Evolutionary conservation across 176 grass and related monocot species (phyloP), one percentile per base, ranked within the genome.

Genomic region (Chrysopogon serrulatus): DNA sequence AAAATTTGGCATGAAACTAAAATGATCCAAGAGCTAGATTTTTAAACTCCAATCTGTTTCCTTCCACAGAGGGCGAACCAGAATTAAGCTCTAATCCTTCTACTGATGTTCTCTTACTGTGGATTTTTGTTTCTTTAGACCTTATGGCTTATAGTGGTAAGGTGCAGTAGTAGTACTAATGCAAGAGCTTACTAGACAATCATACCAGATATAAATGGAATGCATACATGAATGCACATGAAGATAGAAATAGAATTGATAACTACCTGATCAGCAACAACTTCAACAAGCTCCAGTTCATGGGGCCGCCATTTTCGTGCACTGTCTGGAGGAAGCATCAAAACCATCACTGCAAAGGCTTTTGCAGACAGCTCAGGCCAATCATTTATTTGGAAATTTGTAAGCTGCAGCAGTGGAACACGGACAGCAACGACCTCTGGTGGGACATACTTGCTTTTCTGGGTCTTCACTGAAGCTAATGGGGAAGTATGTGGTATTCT

Each of bases 271-370:
- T 94, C 94, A 79, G 94, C 90, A 53, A 97, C 90, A 3, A 97
- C 94, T 87, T 97, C 92, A 72, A 97, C 90, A 71, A 97, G 91
- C 83, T 97, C 94, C 45, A 88, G 61, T 76, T 97, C 94, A 85
- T 97, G 94, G 23, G 67, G 65, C 59, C 85, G 84, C 92, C 94
- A 97, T 86, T 94, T 88, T 83, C 94, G 91, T 73, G 90, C 89
- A 79, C 89, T 90, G 82, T 92, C 91, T 45, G 87, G 82, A 81
- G 94, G 94, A 69, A 97, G 94, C 85, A 94, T 92, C 35, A 94
- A 87, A 78, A 97, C 91, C 94, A 97, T 88, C 71, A 97, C 79
- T 19, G 91, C 94, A 73, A 94, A 97, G 60, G 83, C 92, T 86
- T 86, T 94, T 70, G 88, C 89, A 59, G 89, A 89, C 51, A 87